phyloP scores from a whole-genome alignment of 2,329 filamentous ascomycete genomes.

The Gaeumannomyces sp. region DNA sequence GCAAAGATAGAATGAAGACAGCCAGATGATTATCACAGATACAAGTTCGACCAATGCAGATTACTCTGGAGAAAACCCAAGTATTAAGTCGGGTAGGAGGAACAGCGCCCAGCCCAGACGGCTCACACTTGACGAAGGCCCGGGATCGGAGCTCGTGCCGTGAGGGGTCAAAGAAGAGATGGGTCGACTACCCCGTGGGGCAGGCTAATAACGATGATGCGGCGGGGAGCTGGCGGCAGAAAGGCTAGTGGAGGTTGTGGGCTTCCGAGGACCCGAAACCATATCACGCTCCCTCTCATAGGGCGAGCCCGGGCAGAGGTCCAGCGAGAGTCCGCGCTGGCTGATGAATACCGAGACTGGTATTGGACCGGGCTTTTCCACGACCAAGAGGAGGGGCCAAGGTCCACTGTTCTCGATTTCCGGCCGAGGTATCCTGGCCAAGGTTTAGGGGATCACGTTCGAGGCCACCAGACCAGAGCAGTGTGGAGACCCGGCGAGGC shows the following conservation, averaged over 20 bases:
- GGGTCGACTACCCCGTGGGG: not conserved
- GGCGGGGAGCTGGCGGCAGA: not conserved
- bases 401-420: not conserved
- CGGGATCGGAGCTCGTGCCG: not conserved
- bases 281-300: not conserved
- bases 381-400: not conserved
- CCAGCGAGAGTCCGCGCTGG: not conserved
- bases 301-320: too few relatives aligned
- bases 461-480: too few relatives aligned
- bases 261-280: not conserved
- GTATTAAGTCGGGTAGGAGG: not conserved
- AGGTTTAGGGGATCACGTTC: not conserved
- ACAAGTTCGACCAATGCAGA: not conserved
- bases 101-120: not conserved
- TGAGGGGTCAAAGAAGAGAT: not conserved
- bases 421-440: not conserved
- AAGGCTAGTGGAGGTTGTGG: not conserved
- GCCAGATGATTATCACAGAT: not conserved
- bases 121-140: not conserved
- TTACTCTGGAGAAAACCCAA: not conserved
- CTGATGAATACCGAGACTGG: not conserved
- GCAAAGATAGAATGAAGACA: not conserved
- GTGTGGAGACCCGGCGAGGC: too few relatives aligned
- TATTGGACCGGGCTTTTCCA: not conserved
- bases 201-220: not conserved